Evolutionary conservation across 495 filamentous ascomycete genomes (phyloP).

Genomic region (Aspergillus heteromorphus): DNA sequence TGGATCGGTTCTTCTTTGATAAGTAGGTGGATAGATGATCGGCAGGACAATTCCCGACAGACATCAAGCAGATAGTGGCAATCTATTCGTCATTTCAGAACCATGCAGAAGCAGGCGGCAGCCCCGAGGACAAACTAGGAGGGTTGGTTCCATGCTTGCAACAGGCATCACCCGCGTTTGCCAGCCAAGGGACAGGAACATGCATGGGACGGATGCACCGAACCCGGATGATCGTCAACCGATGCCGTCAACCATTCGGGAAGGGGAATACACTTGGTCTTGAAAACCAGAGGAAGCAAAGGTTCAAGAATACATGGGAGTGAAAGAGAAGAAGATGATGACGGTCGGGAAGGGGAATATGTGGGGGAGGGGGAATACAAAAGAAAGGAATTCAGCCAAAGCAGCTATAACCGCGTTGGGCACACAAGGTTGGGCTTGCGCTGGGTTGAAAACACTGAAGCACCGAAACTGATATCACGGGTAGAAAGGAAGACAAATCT

Average conservation of each 20-base stretch:
- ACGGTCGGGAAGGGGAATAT: background rate
- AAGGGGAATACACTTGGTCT: background rate
- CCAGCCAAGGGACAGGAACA: background rate
- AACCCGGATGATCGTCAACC: background rate
- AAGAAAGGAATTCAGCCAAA: constrained; percentile 3
- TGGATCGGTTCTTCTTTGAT: background rate
- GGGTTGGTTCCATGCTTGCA: background rate
- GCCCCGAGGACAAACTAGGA: background rate
- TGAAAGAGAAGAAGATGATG: constrained; percentile 4
- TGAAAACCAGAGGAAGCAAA: background rate
- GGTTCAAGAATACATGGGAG: constrained; percentile 4
- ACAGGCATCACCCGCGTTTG: background rate
- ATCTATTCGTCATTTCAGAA: background rate
- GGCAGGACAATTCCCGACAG: background rate
- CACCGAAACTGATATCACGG: constrained; percentile 10
- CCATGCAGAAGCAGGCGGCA: background rate
- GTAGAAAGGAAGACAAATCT: background rate
- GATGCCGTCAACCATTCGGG: background rate
- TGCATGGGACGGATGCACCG: background rate
- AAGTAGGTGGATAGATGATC: background rate
- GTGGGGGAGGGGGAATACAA: background rate
- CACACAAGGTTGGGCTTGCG: background rate
- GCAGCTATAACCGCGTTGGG: constrained; percentile 5
- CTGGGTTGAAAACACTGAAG: constrained; percentile 1
- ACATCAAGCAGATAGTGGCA: background rate